Percentiles rank a stretch among this genome's conserved stretches.
phyloP scores from a whole-genome alignment of 1,284 basidiomycete species.

The Ustilago vetiveriae region DNA sequence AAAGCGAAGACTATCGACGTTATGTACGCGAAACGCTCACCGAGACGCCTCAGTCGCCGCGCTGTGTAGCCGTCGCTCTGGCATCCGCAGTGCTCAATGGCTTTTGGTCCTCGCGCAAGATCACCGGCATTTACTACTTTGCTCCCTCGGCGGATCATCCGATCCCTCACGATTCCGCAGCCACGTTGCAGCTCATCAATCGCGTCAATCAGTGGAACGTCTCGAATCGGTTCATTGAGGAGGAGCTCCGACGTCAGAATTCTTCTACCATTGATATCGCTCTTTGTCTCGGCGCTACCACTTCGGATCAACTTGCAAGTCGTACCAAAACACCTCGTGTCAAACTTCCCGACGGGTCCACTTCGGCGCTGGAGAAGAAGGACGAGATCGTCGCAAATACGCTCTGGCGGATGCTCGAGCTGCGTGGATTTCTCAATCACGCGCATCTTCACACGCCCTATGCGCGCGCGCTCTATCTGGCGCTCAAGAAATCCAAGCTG shows the following conservation, averaged over 20 bases:
- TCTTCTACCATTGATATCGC: conserved; percentile 98
- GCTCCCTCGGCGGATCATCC: conserved; percentile 46
- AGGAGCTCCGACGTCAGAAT: conserved; percentile 93
- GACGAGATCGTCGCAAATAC: conserved; percentile 98
- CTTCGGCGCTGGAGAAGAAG: conserved; percentile 82
- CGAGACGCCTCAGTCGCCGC: conserved; percentile 85
- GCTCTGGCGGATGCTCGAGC: conserved; percentile 95
- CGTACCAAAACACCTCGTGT: conserved; percentile 56
- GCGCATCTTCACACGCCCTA: conserved; percentile 83
- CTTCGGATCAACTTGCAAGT: conserved; percentile 51
- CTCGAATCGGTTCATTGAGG: conserved; percentile 83
- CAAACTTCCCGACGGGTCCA: conserved; percentile 37
- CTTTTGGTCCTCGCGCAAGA: conserved; percentile 62
- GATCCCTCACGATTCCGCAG: conserved; percentile 70
- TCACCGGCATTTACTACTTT: conserved; percentile 62
- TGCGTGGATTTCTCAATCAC: conserved; percentile 90
- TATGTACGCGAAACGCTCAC: conserved; percentile 96
- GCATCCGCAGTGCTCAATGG: conserved; percentile 57
- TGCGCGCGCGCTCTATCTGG: conserved; percentile 87
- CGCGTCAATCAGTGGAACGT: conserved; percentile 93
- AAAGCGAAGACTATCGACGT: conserved; percentile 89
- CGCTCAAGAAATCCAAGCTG: conserved; percentile 79
- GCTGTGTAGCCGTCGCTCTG: conserved; percentile 79
- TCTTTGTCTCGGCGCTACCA: conserved; percentile 89
- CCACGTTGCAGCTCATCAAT: conserved; percentile 86